A percentile compares a stretch with the other conserved stretches of the same genome.
These are phyloP conservation scores for Trichosporon asahii DNA, from an alignment of 1,284 basidiomycete species.

Conservation along the genomic window DNA sequence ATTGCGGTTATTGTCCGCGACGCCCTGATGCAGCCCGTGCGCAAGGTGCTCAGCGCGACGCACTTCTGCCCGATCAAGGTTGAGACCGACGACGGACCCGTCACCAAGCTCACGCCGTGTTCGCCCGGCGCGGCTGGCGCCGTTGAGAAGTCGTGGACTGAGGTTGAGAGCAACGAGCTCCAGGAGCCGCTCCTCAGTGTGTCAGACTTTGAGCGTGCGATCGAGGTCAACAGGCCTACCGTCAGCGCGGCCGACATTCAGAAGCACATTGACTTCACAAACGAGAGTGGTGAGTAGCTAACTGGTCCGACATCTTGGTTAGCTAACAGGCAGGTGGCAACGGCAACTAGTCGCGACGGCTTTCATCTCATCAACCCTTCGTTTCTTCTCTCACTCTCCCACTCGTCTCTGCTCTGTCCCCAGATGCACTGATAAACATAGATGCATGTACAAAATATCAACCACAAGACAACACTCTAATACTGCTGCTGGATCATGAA, in stretches of 20 bases:
- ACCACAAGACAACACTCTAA: neutral
- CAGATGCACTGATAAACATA: slow-evolving; percentile 9
- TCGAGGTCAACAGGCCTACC: slow-evolving; percentile 80
- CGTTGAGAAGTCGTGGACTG: slow-evolving; percentile 88
- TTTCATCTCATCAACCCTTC: neutral
- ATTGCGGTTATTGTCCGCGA: slow-evolving; percentile 94
- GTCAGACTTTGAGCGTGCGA: slow-evolving; percentile 79
- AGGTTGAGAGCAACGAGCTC: slow-evolving; percentile 83
- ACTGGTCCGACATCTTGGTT: no score
- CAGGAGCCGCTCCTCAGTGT: slow-evolving; percentile 76
- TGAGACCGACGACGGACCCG: slow-evolving; percentile 49
- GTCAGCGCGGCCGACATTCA: slow-evolving; percentile 85
- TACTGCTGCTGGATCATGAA: slow-evolving; percentile 20
- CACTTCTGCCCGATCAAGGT: slow-evolving; percentile 72
- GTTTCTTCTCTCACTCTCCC: neutral
- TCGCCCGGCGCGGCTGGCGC: slow-evolving; percentile 87
- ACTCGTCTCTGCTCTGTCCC: neutral
- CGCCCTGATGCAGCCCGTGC: slow-evolving; percentile 96
- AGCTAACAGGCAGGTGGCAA: slow-evolving; percentile 11
- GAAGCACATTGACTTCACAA: slow-evolving; percentile 88
- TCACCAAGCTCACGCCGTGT: slow-evolving; percentile 79
- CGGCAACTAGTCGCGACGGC: neutral
- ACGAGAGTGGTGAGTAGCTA: slow-evolving; percentile 58
- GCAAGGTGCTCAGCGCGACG: slow-evolving; percentile 91
- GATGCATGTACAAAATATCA: slow-evolving; percentile 8